Evolutionary conservation across 73 alveolate species (phyloP), one percentile per base, ranked within the genome.

Genomic region (Paramecium sexaurelia): DNA sequence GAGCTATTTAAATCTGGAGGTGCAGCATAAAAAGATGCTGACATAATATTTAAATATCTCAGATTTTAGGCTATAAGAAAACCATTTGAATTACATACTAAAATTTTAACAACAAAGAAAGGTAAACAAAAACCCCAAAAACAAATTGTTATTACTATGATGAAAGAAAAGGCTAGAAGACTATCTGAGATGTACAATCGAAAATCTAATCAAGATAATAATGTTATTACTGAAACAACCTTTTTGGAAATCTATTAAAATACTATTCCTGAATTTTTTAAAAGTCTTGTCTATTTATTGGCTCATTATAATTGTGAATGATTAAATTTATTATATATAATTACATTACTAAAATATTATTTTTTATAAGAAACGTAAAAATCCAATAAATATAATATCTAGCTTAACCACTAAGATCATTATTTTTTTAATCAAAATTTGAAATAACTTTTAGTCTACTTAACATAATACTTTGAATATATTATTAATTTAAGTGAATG

Each of bases 1-100:
- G 86, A 71, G 26, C 6, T 71, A 37, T 71, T 71, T 36, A 71
- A 71, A 71, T 32, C 57, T 33, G 86, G 86, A 13, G 86, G 86
- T 10, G 86, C 86, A 33, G 86, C 86, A 19, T 6, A 32, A 37
- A 71, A 35, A 35, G 86, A 71, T 71, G 86, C 57, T 3, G 56
- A 71, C 9, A 35, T 71, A 0, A 71, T 71, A 13, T 71, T 71
- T 71, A 71, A 36, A 61, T 61, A 61, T 61, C 26, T 22, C 20
- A 5, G 83, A 29, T 61, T 61, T 32, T 8, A 26, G 9, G 19
- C 39, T 29, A 61, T 61, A 8, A 61, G 43, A 32, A 61, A 26
- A 11, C 83, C 83, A 29, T 61, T 61, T 61, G 83, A 61, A 13
- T 29, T 61, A 5, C 11, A 9, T 26, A 11, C 20, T 6, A 61